Evolutionary conservation across 352 stramenopile species (phyloP), one percentile per base, ranked within the genome.

Genomic region (Phytophthora sp.): DNA sequence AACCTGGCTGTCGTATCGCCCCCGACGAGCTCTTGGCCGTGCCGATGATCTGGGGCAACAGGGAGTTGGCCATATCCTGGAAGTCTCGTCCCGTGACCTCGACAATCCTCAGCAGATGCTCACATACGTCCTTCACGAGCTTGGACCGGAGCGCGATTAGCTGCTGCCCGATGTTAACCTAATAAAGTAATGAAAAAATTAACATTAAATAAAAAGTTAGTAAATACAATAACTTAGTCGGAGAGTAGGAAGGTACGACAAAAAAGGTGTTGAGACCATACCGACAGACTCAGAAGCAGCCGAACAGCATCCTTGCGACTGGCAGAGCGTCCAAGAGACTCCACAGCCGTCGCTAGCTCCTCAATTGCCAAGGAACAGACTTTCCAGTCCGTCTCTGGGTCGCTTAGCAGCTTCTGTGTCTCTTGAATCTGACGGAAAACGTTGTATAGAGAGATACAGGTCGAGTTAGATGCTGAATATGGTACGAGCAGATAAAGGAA

Each of bases 11-110:
- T 21, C 85, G 74, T 20, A 89, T 77, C 2, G 85, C 85, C 0
- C 44, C 57, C n/a, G 72, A 87, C 20, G 82, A 75, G 26, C 41
- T 77, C 61, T 88, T 91, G 51, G 79, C 80, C 4, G 81, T 89
- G 24, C 53, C 46, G 3, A 80, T 65, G 3, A 93, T 73, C 27
- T 79, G 58, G 4, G 73, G 61, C 11, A 93, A 56, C 39, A 93
- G 31, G 27, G 63, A 66, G n/a, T 89, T 90, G 29, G 85, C 82
- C 26, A 91, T 58, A 2, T 86, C 77, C 44, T 65, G 50, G 49
- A 90, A 90, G 26, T 85, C 73, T 57, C 41, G 42, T n/a, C 52
- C 70, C 23, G 72, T 80, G 12, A 72, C 76, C 21, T 70, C 72
- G 2, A 89, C 67, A 18, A 93, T 84, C 18, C 82, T 73, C 24